Base-by-base conservation (phyloP, 306 rosid species). In the Fragaria nilgerrensis region DNA sequence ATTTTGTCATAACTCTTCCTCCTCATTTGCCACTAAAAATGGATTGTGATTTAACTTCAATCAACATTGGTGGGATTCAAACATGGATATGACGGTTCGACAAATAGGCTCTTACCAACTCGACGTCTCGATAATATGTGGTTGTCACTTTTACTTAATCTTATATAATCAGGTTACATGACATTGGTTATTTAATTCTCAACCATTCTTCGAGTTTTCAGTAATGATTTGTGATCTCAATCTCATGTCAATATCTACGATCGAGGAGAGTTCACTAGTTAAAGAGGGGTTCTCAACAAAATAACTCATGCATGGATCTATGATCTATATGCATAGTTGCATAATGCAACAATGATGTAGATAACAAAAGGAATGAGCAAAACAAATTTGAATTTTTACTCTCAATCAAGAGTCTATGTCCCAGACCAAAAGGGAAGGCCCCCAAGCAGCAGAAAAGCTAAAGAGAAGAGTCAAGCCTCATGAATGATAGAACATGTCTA, bases 351-450 rank as follows among this genome's bases (percentile, higher is more conserved):
- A 17, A 50, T 50, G 9, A 5, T 50, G n/a, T 50, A 50, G 7
- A 6, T 17, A 17, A 1, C 41, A 29, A 63, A 63, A 63, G 43
- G 4, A 59, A 6, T 10, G 45, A 25, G 32, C 70, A 75, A 61
- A 25, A 75, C 48, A 25, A 13, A 59, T 75, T 34, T 37, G 34
- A 75, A 75, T 17, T 44, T 61, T 43, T 27, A 27, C 49, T 43
- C 78, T 55, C 27, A 14, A 0, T 22, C 15, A 56, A 16, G 45
- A 43, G 44, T n/a, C 2, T 61, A 25, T 58, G 65, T 61, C 70
- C 41, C 27, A 59, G 41, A 59, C 59, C 70, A 75, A 16, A 67
- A 74, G 49, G 64, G 6, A 59, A 59, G 65, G 65, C 17, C 34
- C 65, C 63, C 32, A 11, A 2, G 62, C 29, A 22, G 36, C 34